phyloP scores from a whole-genome alignment of 208 protist species.

The Acanthamoeba culbertsoni region DNA sequence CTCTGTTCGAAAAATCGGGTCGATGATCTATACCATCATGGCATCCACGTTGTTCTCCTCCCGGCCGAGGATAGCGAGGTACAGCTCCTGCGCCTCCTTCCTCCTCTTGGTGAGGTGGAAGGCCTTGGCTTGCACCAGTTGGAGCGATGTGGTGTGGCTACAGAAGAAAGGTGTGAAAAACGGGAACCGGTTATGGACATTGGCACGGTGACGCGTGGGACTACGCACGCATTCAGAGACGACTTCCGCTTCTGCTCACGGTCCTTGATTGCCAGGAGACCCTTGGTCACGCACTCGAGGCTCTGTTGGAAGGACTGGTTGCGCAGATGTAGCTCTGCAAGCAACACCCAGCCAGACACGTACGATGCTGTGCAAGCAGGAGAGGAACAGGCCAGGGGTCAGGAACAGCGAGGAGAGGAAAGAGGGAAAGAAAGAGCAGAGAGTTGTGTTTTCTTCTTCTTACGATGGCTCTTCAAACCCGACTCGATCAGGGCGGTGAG shows the following conservation, averaged over 20 bases:
- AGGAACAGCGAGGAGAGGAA: not conserved
- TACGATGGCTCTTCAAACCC: not conserved
- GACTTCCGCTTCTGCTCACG: not conserved
- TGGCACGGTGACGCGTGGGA: not conserved
- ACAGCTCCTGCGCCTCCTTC: slow-evolving; percentile 13
- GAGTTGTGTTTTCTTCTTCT: too few relatives aligned
- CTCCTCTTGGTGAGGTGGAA: not conserved
- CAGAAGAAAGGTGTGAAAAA: not conserved
- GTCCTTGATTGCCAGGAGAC: not conserved
- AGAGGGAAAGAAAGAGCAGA: not conserved
- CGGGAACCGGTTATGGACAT: not conserved
- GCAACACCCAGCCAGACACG: not conserved
- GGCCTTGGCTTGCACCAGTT: slow-evolving; percentile 10
- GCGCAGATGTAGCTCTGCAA: slow-evolving; percentile 3
- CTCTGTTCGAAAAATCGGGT: not conserved
- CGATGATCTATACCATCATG: not conserved
- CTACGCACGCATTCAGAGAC: not conserved
- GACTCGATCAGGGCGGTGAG: not conserved
- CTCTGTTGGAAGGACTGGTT: slow-evolving; percentile 15
- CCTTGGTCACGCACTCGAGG: not conserved
- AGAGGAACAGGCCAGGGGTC: not conserved
- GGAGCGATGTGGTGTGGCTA: not conserved
- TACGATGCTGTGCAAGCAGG: not conserved
- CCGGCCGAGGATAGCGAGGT: not conserved
- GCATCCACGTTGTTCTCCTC: not conserved